These are phyloP conservation scores for Botrytis tulipae DNA, from an alignment of 2,329 filamentous ascomycete genomes.

Conservation along the genomic window DNA sequence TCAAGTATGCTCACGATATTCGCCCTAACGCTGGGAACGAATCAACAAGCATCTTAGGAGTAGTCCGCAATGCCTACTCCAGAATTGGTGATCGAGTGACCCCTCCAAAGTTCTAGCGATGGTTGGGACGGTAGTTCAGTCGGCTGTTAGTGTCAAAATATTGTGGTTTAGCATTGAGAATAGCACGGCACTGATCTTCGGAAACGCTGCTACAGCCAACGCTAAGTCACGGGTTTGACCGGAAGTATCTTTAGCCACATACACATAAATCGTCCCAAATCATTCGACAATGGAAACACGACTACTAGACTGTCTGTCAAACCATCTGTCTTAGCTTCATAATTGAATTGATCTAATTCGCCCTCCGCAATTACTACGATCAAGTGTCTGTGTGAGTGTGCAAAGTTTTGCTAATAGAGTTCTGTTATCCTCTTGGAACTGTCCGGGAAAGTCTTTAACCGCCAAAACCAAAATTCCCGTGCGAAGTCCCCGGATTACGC, in stretches of 20 bases:
- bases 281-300: background rate
- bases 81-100: slow-evolving; percentile 1
- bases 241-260: slow-evolving; percentile 19
- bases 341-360: slow-evolving; percentile 6
- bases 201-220: background rate
- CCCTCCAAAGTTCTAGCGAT: background rate
- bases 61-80: background rate
- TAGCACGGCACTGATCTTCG: slow-evolving; percentile 8
- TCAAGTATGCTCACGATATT: background rate
- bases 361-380: background rate
- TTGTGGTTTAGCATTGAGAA: background rate
- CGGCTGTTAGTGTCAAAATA: slow-evolving; percentile 15
- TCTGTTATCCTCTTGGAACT: background rate
- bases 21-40: background rate
- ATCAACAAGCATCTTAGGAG: background rate
- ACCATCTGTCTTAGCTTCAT: background rate
- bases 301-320: background rate
- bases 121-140: slow-evolving; percentile 18
- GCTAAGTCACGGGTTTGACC: background rate
- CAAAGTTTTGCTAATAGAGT: background rate
- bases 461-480: background rate
- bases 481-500: slow-evolving; percentile 15
- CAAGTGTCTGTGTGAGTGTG: background rate
- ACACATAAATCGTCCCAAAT: background rate
- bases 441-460: slow-evolving; percentile 20